Evolutionary conservation across 1,284 basidiomycete species (phyloP), one percentile per base, ranked within the genome.

Genomic region (Ustilago shanxiensis): DNA sequence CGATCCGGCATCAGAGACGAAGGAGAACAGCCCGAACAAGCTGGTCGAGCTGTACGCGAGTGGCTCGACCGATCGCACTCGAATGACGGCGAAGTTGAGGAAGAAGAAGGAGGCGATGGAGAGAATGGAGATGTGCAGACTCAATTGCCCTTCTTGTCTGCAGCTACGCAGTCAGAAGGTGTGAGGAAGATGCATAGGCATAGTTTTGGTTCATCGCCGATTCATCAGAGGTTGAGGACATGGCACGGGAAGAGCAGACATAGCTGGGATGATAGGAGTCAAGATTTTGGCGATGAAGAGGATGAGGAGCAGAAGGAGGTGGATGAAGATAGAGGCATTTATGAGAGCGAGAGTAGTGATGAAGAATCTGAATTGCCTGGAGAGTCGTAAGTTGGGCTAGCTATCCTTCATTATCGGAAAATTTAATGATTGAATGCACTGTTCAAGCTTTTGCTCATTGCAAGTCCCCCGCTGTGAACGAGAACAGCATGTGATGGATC

Each of bases 281-380:
- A 87, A n/a, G 83, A 66, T 29, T 81, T 79, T 28, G 88, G 88
- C 59, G 87, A 86, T 5, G 86, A 62, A 31, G 60, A 85, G 74
- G 88, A 88, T 66, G 86, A 86, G 16, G 84, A 80, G 28, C 20
- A n/a, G 24, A 22, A n/a, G 18, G 26, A 26, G 3, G 58, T 31
- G 33, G 51, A 64, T 18, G 70, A 67, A 33, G 61, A 64, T 18
- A 28, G 58, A 5, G 63, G 47, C 9, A 35, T 66, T 31, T 66
- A 72, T 20, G 69, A 72, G 60, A 66, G 69, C 20, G 61, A 45
- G 6, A 62, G 60, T 35, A 67, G 70, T 39, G 70, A 31, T 24
- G 63, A 66, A 14, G 67, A 65, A 44, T 60, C 57, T 10, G 64
- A 66, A 35, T 9, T 29, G 11, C 59, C 59, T 31, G 39, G 20